Base-by-base conservation (phyloP, 1,284 basidiomycete genomes). In the Ustilago loliicola region DNA sequence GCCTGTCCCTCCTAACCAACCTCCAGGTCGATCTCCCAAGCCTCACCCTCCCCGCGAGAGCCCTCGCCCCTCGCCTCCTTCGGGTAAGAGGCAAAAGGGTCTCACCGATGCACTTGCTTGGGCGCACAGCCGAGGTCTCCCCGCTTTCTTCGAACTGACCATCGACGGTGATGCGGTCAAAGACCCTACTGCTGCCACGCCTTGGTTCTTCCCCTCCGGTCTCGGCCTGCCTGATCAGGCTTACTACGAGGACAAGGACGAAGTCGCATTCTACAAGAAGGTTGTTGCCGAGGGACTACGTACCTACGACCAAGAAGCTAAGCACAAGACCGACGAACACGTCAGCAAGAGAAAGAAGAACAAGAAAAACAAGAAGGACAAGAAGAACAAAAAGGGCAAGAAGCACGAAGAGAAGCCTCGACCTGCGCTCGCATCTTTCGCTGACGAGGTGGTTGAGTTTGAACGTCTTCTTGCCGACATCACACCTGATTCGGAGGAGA, bases 141-240 rank as follows among this genome's bases (percentile, higher is more conserved):
- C 90, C 40, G 92, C 91, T 0, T 88, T 99, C 21, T 94, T 98
- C 83, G 88, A 90, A 15, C 91, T 94, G 77, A 89, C 88, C 30
- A 90, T 96, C 68, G 95, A 97, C 66, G 96, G 96, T 47, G 95
- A 98, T 81, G 91, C 92, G 36, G 94, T 93, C 27, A 89, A 91
- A n/a, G 94, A 98, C 83, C 95, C 96, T 0, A 93, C 95, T 79
- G 87, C 90, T 52, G 94, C 96, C 90, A 90, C 91, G 0, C 89
- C 96, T 19, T 95, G 92, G 92, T 91, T 98, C 83, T 91, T 90
- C 77, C 96, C 98, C 83, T 90, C 93, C 8, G 90, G 88, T 11
- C 89, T 98, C 8, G 94, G 95, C 34, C 91, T 98, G 15, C 96
- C 96, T 1, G 91, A 95, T 48, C 95, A 96, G 91, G 94, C 96